Percentiles rank a stretch among this genome's conserved stretches.
Evolutionary conservation across 2,329 filamentous ascomycete species (phyloP).

Genomic region (Lachnum nothofagi): DNA sequence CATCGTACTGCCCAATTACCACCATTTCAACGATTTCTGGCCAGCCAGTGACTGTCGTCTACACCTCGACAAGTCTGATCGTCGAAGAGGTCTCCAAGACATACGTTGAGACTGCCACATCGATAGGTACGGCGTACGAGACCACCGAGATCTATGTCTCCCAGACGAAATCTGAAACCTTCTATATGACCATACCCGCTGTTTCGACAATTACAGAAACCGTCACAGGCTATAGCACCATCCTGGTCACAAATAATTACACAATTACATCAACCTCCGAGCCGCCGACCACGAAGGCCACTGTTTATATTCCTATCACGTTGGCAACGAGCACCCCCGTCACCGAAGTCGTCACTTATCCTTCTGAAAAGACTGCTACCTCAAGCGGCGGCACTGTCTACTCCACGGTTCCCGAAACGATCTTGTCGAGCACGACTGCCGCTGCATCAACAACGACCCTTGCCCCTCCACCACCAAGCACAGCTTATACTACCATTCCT

Average conservation of each 20-base stretch:
- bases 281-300: slow-evolving; percentile 25
- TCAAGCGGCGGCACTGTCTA: slow-evolving; percentile 8
- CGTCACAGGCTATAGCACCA: slow-evolving; percentile 40
- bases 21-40: slow-evolving; percentile 42
- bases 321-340: background rate
- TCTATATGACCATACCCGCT: slow-evolving; percentile 40
- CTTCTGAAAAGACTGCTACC: background rate
- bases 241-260: slow-evolving; percentile 36
- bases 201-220: slow-evolving; percentile 39
- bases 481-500: slow-evolving; percentile 7
- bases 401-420: slow-evolving; percentile 1
- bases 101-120: slow-evolving; percentile 34
- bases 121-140: slow-evolving; percentile 32
- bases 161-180: slow-evolving; percentile 37
- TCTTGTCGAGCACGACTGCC: slow-evolving; percentile 2
- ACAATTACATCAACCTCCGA: slow-evolving; percentile 24
- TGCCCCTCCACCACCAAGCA: slow-evolving; percentile 2
- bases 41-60: slow-evolving; percentile 33
- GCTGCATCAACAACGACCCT: slow-evolving; percentile 6
- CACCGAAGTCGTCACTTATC: background rate
- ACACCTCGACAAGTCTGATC: slow-evolving; percentile 26
- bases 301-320: slow-evolving; percentile 9
- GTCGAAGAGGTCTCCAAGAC: slow-evolving; percentile 25
- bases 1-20: slow-evolving; percentile 42
- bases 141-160: slow-evolving; percentile 35